Conservation (phyloP, 2,329 filamentous ascomycete genomes). For the Boeremia lycopersici region DNA sequence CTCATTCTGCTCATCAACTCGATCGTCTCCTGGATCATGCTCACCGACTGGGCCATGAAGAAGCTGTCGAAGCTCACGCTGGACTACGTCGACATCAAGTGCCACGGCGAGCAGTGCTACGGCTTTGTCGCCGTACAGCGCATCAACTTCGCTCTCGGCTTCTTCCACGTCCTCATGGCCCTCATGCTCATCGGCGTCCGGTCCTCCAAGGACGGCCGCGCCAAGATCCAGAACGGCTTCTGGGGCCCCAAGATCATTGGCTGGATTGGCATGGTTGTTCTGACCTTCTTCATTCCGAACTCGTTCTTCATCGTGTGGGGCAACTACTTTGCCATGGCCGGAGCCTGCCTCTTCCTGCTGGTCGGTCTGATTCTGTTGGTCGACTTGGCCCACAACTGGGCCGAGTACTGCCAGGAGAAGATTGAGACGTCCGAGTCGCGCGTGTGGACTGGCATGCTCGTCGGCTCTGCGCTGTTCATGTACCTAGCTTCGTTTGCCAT, state of each 20-base stretch:
- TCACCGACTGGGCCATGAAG: constrained; percentile 97
- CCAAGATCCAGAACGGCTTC: constrained; percentile 94
- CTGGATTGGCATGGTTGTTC: constrained; percentile 84
- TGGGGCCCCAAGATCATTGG: constrained; percentile 95
- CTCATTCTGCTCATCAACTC: constrained; percentile 95
- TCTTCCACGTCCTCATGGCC: constrained; percentile 90
- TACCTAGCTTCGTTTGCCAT: constrained; percentile 88
- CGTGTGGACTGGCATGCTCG: constrained; percentile 83
- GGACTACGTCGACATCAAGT: constrained; percentile 95
- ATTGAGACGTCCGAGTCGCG: constrained; percentile 88
- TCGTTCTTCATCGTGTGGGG: constrained; percentile 95
- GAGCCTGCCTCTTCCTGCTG: constrained; percentile 91
- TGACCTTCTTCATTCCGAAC: constrained; percentile 96
- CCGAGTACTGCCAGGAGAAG: constrained; percentile 91
- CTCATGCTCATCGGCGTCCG: constrained; percentile 84
- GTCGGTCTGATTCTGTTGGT: constrained; percentile 91
- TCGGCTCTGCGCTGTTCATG: constrained; percentile 93
- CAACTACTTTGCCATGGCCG: constrained; percentile 86
- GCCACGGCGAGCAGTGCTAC: constrained; percentile 85
- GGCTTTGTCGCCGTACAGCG: constrained; percentile 96
- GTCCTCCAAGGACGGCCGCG: constrained; percentile 84
- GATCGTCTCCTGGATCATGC: constrained; percentile 97
- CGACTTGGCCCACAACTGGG: constrained; percentile 95
- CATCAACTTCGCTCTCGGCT: constrained; percentile 94
- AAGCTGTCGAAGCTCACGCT: constrained; percentile 91